A percentile compares a stretch with the other conserved stretches of the same genome.
These are phyloP conservation scores for Ogataea nakhonphanomensis DNA, from an alignment of 805 yeast species.

Conservation along the genomic window DNA sequence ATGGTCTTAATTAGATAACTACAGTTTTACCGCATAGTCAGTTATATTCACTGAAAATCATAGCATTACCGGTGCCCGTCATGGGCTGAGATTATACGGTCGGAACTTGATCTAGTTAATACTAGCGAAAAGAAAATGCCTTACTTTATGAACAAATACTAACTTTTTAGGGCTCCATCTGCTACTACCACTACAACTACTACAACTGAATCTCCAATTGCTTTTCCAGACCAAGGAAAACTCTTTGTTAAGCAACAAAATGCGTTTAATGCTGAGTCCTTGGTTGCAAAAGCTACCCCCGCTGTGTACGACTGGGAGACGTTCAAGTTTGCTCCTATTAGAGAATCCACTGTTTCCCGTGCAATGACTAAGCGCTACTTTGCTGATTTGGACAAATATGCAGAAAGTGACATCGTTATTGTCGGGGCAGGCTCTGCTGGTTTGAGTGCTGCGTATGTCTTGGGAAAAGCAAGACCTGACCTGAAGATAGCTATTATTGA, in stretches of 20 bases:
- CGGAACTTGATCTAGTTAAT: constrained; percentile 42
- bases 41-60: constrained; percentile 5
- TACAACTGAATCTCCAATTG: not conserved
- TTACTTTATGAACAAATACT: constrained; percentile 6
- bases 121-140: constrained; percentile 42
- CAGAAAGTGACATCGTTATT: constrained; percentile 71
- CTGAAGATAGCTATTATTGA: constrained; percentile 70
- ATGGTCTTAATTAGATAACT: constrained; percentile 6
- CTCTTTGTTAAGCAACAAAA: constrained; percentile 23
- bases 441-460: constrained; percentile 67
- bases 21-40: constrained; percentile 13
- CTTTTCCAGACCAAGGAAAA: constrained; percentile 1
- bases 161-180: constrained; percentile 25
- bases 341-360: constrained; percentile 75
- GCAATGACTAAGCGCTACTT: constrained; percentile 78
- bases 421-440: constrained; percentile 82
- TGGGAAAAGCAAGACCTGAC: constrained; percentile 73
- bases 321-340: constrained; percentile 66
- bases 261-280: constrained; percentile 25
- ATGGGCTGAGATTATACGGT: constrained; percentile 41
- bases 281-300: constrained; percentile 28
- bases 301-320: constrained; percentile 56
- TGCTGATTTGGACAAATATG: constrained; percentile 66
- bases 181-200: constrained; percentile 14
- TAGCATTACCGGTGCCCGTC: constrained; percentile 30